Percentiles rank a stretch among this genome's conserved stretches.
Conservation (phyloP, 495 filamentous ascomycete species). For the Xeromyces bisporus region DNA sequence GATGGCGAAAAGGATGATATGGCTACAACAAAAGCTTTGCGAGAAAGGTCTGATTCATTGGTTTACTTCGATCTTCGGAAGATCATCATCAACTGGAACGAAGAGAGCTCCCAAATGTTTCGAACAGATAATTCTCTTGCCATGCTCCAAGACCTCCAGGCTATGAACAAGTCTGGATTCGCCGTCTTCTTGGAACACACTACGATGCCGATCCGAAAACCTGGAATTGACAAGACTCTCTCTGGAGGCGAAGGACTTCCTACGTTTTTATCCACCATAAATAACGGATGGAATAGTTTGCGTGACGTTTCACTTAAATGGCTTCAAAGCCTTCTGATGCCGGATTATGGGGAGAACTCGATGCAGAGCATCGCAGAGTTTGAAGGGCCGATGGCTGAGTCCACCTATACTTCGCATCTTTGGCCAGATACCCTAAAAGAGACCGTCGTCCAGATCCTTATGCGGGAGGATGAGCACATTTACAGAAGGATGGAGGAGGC, state of each 20-base stretch:
- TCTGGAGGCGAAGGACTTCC: slow-evolving; percentile 39
- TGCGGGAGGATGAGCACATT: slow-evolving; percentile 50
- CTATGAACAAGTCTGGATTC: slow-evolving; percentile 40
- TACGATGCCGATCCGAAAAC: slow-evolving; percentile 40
- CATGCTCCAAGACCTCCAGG: slow-evolving; percentile 24
- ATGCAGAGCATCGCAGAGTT: slow-evolving; percentile 4
- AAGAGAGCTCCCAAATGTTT: slow-evolving; percentile 38
- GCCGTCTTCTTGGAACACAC: slow-evolving; percentile 68
- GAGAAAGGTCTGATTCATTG: slow-evolving; percentile 11
- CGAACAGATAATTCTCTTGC: slow-evolving; percentile 37
- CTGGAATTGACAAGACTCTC: slow-evolving; percentile 32
- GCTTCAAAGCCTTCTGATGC: slow-evolving; percentile 39
- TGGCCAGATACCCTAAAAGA: slow-evolving; percentile 65
- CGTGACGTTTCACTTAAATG: slow-evolving; percentile 50
- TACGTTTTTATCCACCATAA: slow-evolving; percentile 35
- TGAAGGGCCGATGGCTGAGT: slow-evolving; percentile 17
- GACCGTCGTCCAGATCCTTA: slow-evolving; percentile 48
- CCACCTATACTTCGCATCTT: slow-evolving; percentile 41
- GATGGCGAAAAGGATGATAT: slow-evolving; percentile 8
- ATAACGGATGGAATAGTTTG: slow-evolving; percentile 38
- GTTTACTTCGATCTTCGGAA: slow-evolving; percentile 36
- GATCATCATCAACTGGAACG: slow-evolving; percentile 41
- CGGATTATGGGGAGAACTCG: slow-evolving; percentile 13
- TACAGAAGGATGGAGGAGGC: slow-evolving; percentile 35
- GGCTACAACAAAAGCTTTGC: slow-evolving; percentile 1